A percentile compares a stretch with the other conserved stretches of the same genome.
These are phyloP conservation scores for Cylindrotheca fusiformis DNA, from an alignment of 108 stramenopile genomes.

Conservation along the genomic window DNA sequence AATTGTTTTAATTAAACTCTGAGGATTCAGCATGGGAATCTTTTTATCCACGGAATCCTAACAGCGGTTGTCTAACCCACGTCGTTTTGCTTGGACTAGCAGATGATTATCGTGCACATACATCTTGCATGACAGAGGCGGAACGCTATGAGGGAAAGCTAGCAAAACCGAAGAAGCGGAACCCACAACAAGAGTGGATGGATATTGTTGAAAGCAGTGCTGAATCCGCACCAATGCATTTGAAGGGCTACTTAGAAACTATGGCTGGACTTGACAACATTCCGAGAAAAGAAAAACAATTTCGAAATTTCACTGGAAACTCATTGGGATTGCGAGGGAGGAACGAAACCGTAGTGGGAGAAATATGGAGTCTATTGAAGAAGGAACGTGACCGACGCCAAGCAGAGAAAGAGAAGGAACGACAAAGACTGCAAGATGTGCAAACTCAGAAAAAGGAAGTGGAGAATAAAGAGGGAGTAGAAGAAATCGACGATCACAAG, in stretches of 20 bases:
- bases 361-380: constrained; percentile 76
- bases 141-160: constrained; percentile 78
- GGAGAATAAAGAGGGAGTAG: constrained; percentile 27
- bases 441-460: constrained; percentile 29
- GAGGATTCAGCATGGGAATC: constrained; percentile 51
- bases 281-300: constrained; percentile 88
- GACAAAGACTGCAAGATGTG: constrained; percentile 13
- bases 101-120: constrained; percentile 86
- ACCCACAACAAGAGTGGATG: constrained; percentile 84
- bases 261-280: constrained; percentile 72
- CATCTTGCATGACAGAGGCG: constrained; percentile 84
- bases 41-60: too few species aligned
- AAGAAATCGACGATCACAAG: constrained; percentile 19
- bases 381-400: constrained; percentile 34
- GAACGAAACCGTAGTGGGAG: constrained; percentile 38
- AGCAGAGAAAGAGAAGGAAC: constrained; percentile 28
- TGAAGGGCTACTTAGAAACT: constrained; percentile 55
- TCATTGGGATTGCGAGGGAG: constrained; percentile 62
- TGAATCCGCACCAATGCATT: constrained; percentile 45
- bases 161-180: constrained; percentile 41
- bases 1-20: constrained; percentile 95
- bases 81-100: too few species aligned
- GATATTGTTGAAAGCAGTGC: constrained; percentile 50
- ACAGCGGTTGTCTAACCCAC: too few species aligned
- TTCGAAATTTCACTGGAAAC: constrained; percentile 86